Base-by-base conservation (phyloP, 1,284 basidiomycete species). In the Fomitopsis betulina region DNA sequence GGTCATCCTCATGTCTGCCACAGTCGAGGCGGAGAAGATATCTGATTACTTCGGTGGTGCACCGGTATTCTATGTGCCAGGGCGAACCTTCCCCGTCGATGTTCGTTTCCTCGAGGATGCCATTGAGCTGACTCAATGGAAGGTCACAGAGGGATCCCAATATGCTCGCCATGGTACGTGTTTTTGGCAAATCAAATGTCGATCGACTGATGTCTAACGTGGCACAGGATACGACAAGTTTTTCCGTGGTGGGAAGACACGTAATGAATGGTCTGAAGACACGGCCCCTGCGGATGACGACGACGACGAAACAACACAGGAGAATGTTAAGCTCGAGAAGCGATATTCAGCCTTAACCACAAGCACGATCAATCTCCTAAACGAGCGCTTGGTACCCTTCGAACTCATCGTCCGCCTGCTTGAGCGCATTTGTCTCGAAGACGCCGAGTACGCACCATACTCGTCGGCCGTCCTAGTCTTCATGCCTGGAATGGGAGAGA, bases 1-100 rank as follows among this genome's bases (percentile, higher is more conserved):
- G 74, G 85, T 99, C 33, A 85, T 99, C 35, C 82, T 99, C 56
- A 99, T 99, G 97, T 98, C 95, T 25, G 97, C 97, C 0, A 99
- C 97, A 0, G 81, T 98, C 32, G 94, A 99, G 68, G 91, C 94
- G 0, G 91, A 96, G 60, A 96, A 98, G 74, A 89, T 99, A 54
- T 93, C 95, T n/a, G 76, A 75, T 23, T 99, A 93, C 74, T 98
- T 99, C 70, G 93, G 91, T 21, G 87, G 87, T 27, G 98, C 96
- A 70, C 94, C 95, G 0, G 86, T 88, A 27, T 78, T 98, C 49
- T 85, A 86, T 62, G 93, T 99, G 17, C 96, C 96, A 8, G 97
- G 97, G 2, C 84, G 97, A n/a, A 98, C 96, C 0, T 99, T 94
- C 77, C 96, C 97, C 9, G 97, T 99, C 12, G 87, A 93, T 52